Evolutionary conservation across 306 rosid species (phyloP), one percentile per base, ranked within the genome.

Genomic region (Benincasa hispida): DNA sequence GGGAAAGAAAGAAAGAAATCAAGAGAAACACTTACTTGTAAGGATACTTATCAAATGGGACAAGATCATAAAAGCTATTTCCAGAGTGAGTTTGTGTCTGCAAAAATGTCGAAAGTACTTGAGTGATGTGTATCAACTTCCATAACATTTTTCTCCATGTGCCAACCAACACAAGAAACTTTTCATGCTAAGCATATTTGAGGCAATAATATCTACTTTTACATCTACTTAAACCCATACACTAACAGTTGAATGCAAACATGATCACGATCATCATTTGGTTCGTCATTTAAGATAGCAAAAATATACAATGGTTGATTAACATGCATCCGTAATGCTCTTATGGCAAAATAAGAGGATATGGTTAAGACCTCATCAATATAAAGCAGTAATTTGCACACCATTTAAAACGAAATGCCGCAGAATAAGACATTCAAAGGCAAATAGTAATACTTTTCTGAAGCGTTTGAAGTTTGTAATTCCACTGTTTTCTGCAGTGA

Each of bases 31-130:
- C 69, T 62, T 88, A 91, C 98, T 82, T 87, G 67, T 88, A 90
- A 14, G 97, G 97, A 83, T 88, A 77, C 81, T 87, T 90, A 25
- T 92, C 87, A 81, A 86, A 91, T 34, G 97, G 98, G 84, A 93
- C 81, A 56, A 91, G 92, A 79, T 77, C 87, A 83, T 72, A 70
- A 62, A 90, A 90, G 88, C 96, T 93, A 82, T 93, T 90, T 80
- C 97, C 98, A 32, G 97, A 87, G 66, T 79, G 83, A 63, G 80
- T 84, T 19, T 88, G 84, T 72, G 57, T 76, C 98, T 93, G 86
- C 84, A 87, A 53, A 81, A 76, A 80, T 80, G 72, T 65, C 5
- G 32, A 57, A 48, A 54, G 39, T n/a, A 79, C 76, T 57, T 5
- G 53, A 12, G 15, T 18, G 50, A 51, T 51, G 53, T 30, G n/a